Conservation (phyloP, 2,329 filamentous ascomycete genomes). For the Nothopassalora personata region DNA sequence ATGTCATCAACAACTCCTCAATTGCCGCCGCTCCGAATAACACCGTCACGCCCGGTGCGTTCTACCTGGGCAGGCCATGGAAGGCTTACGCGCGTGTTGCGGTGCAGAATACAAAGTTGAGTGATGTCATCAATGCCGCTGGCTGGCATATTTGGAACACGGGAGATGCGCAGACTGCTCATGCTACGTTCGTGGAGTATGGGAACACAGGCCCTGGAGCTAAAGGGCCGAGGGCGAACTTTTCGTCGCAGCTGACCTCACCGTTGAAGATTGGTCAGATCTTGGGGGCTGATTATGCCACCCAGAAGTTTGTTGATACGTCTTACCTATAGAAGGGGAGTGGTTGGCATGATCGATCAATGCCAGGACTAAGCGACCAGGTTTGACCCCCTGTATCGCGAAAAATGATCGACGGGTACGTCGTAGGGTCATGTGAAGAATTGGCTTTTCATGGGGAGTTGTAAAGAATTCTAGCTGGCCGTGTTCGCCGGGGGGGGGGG, state of each 20-base stretch:
- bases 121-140: conserved; percentile 52
- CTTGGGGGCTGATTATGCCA: conserved; percentile 41
- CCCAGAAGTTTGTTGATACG: conserved; percentile 39
- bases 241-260: conserved; percentile 38
- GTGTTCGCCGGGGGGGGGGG: too few species aligned
- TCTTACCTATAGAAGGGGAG: conserved; percentile 29
- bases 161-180: conserved; percentile 43
- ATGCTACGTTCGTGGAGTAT: conserved; percentile 56
- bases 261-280: conserved; percentile 43
- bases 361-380: neutral
- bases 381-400: too few species aligned
- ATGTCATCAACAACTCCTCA: conserved; percentile 52
- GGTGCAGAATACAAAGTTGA: conserved; percentile 49
- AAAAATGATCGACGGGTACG: too few species aligned
- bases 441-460: too few species aligned
- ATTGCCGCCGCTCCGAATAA: conserved; percentile 41
- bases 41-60: conserved; percentile 36
- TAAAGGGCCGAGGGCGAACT: conserved; percentile 49
- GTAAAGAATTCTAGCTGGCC: too few species aligned
- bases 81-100: conserved; percentile 46
- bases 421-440: too few species aligned
- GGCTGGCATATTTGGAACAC: conserved; percentile 56
- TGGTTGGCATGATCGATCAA: neutral
- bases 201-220: conserved; percentile 55
- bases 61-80: conserved; percentile 53